Evolutionary conservation across 1,284 basidiomycete species (phyloP).

Genomic region (Melanopsichium pennsylvanicum): DNA sequence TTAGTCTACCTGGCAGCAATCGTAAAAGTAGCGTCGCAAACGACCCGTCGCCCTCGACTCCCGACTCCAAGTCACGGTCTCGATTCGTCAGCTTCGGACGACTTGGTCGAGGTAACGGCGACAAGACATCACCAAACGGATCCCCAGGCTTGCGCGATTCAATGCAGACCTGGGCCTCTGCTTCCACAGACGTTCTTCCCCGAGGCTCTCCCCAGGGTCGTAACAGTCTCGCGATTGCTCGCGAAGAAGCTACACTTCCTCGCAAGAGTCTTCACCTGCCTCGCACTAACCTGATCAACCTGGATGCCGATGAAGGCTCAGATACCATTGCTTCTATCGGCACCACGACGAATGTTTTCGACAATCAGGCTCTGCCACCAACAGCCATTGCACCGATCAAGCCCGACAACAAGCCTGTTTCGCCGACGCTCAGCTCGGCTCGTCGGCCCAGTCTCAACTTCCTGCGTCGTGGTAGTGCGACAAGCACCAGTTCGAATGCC

Average conservation of each 20-base stretch:
- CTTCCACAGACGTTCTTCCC: slow-evolving; percentile 36
- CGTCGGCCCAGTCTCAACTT: slow-evolving; percentile 37
- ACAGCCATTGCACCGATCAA: slow-evolving; percentile 8
- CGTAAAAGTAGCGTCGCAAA: slow-evolving; percentile 23
- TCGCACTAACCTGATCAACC: slow-evolving; percentile 15
- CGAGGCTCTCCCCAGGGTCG: slow-evolving; percentile 7
- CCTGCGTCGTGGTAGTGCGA: slow-evolving; percentile 26
- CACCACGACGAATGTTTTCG: background rate
- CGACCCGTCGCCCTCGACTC: slow-evolving; percentile 9
- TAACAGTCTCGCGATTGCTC: slow-evolving; percentile 27
- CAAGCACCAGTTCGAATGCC: slow-evolving; percentile 16
- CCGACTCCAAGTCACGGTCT: slow-evolving; percentile 20
- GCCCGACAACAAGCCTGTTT: slow-evolving; percentile 15
- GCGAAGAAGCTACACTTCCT: slow-evolving; percentile 27
- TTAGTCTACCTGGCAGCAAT: slow-evolving; percentile 27
- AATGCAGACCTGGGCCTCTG: slow-evolving; percentile 40
- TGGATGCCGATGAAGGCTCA: slow-evolving; percentile 6
- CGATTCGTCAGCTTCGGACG: slow-evolving; percentile 28
- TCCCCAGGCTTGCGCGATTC: slow-evolving; percentile 19
- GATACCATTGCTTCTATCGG: slow-evolving; percentile 3
- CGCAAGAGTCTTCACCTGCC: slow-evolving; percentile 37
- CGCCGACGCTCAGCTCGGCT: slow-evolving; percentile 15
- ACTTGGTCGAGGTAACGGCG: slow-evolving; percentile 11
- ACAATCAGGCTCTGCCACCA: slow-evolving; percentile 9
- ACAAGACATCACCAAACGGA: background rate